Conservation (phyloP, 768 basidiomycete genomes). For the Pilatotrama ljubarskyi region DNA sequence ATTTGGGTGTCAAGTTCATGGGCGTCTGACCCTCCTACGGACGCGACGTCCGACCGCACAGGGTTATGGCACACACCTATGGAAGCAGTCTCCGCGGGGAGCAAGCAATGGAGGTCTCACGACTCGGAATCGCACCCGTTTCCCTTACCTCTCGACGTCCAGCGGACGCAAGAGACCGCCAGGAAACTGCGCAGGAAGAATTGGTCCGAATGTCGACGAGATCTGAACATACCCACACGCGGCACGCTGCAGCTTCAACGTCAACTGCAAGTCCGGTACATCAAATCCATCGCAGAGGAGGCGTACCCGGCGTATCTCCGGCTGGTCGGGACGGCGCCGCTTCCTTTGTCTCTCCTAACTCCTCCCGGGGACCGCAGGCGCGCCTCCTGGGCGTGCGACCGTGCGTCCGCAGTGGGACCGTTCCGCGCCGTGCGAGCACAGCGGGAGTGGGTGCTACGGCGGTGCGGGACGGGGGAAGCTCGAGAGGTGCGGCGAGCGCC, state of each 20-base stretch:
- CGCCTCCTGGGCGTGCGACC: background rate
- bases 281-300: background rate
- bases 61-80: background rate
- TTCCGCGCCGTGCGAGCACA: background rate
- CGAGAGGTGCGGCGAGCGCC: background rate
- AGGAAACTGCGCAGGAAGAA: background rate
- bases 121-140: background rate
- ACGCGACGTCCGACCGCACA: background rate
- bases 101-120: background rate
- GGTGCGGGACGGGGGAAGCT: background rate
- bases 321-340: slow-evolving; percentile 6
- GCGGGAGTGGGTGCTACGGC: background rate
- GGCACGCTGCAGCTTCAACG: background rate
- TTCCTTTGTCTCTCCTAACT: slow-evolving; percentile 1
- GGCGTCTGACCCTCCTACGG: background rate
- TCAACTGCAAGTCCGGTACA: too few species aligned
- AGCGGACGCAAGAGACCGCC: background rate
- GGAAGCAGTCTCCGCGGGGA: too few species aligned
- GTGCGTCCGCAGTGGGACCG: too few species aligned
- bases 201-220: too few species aligned
- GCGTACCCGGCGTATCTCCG: slow-evolving; percentile 8
- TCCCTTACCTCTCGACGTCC: too few species aligned
- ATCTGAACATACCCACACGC: background rate
- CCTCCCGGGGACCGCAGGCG: background rate
- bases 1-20: background rate